Evolutionary conservation across 768 basidiomycete species (phyloP).

Genomic region (Coprinopsis cinerea): DNA sequence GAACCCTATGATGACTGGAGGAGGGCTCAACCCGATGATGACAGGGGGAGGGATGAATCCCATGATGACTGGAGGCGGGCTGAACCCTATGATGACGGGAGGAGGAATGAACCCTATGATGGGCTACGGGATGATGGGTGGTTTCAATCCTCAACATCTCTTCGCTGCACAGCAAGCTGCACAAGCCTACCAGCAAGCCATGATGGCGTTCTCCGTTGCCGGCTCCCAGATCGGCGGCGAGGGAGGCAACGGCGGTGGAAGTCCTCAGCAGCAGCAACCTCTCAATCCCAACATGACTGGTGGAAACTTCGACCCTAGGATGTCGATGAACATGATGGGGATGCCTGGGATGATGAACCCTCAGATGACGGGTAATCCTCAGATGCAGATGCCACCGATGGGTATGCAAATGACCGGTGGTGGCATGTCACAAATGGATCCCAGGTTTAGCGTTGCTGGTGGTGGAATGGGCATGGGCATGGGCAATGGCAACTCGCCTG

Average conservation of each 20-base stretch:
- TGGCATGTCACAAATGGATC: background rate
- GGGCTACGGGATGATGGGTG: constrained; percentile 56
- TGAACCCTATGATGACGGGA: constrained; percentile 44
- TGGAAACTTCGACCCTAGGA: constrained; percentile 59
- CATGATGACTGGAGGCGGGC: constrained; percentile 47
- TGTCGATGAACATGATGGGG: constrained; percentile 78
- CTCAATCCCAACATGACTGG: constrained; percentile 55
- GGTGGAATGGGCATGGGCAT: constrained; percentile 13
- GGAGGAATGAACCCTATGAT: constrained; percentile 38
- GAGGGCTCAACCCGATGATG: constrained; percentile 40
- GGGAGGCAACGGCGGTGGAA: constrained; percentile 39
- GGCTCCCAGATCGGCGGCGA: constrained; percentile 68
- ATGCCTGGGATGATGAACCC: constrained; percentile 33
- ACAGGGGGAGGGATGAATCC: constrained; percentile 38
- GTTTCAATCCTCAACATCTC: constrained; percentile 70
- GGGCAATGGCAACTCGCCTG: constrained; percentile 27
- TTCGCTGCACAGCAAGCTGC: constrained; percentile 82
- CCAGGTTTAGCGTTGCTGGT: background rate
- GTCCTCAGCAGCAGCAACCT: constrained; percentile 28
- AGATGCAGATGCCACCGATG: background rate
- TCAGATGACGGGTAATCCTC: background rate
- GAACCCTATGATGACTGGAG: constrained; percentile 47
- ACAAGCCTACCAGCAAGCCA: constrained; percentile 85
- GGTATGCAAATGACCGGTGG: constrained; percentile 3
- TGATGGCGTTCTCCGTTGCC: constrained; percentile 75